Evolutionary conservation across 345 rosid species (phyloP).

Genomic region (Salix dunnii): DNA sequence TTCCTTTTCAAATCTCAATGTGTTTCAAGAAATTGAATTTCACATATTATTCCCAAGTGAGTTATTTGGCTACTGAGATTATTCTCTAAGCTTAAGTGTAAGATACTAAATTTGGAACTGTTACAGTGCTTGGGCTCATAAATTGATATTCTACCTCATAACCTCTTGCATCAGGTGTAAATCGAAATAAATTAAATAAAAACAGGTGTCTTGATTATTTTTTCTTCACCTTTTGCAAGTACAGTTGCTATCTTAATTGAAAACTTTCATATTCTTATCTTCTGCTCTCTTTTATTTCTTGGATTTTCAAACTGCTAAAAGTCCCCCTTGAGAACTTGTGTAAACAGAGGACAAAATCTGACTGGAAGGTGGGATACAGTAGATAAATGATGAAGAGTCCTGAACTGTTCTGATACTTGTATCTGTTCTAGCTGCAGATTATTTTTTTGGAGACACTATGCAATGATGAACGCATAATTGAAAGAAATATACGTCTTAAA

Average conservation of each 20-base stretch:
- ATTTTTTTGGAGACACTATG: constrained; percentile 96
- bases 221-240: neutral
- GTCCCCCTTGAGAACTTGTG: neutral
- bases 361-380: neutral
- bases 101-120: neutral
- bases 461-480: constrained; percentile 88
- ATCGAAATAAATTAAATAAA: neutral
- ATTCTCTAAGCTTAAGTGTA: neutral
- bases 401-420: constrained; percentile 4
- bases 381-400: neutral
- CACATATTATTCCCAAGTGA: neutral
- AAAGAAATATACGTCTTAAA: constrained; percentile 95
- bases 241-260: neutral
- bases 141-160: neutral
- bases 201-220: neutral
- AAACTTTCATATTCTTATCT: neutral
- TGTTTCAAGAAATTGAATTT: neutral
- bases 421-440: constrained; percentile 45
- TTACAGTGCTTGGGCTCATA: neutral
- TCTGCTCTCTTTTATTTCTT: neutral
- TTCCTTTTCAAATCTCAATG: neutral
- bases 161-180: neutral
- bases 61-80: neutral
- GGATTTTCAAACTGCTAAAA: neutral
- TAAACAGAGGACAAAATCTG: neutral